These are phyloP conservation scores for Escovopsis sp. DNA, from an alignment of 2,329 filamentous ascomycete species.

Conservation along the genomic window DNA sequence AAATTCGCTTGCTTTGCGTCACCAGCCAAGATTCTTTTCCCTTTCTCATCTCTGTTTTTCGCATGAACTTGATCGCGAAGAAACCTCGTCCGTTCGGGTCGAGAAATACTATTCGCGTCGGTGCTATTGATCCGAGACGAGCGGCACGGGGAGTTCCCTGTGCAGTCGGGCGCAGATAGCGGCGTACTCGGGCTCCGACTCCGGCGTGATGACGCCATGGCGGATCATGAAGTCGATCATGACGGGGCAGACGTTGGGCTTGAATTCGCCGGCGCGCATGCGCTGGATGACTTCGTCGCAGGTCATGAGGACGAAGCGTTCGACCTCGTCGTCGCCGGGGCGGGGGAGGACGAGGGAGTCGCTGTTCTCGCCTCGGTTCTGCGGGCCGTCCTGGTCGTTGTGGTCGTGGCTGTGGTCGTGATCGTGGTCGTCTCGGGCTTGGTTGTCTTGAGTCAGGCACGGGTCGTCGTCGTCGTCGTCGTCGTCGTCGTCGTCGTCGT, in stretches of 20 bases:
- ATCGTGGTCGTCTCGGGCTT: too few species aligned
- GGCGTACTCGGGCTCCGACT: slow-evolving; percentile 57
- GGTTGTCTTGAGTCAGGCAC: too few species aligned
- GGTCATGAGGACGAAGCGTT: slow-evolving; percentile 54
- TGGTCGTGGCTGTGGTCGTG: too few species aligned
- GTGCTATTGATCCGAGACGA: too few species aligned
- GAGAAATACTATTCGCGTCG: too few species aligned
- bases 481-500: too few species aligned
- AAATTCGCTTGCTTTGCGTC: slow-evolving; percentile 3
- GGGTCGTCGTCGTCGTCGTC: too few species aligned
- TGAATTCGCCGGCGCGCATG: slow-evolving; percentile 57
- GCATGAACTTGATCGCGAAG: too few species aligned
- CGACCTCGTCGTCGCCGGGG: slow-evolving; percentile 65
- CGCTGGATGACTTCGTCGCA: slow-evolving; percentile 43
- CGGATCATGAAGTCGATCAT: slow-evolving; percentile 71
- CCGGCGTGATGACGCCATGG: slow-evolving; percentile 56
- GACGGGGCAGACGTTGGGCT: slow-evolving; percentile 67
- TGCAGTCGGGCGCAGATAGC: slow-evolving; percentile 42
- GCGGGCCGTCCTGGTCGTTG: too few species aligned
- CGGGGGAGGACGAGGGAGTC: slow-evolving; percentile 38
- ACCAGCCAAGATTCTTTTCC: neutral
- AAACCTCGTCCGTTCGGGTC: too few species aligned
- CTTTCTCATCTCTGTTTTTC: too few species aligned
- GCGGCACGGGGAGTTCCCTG: slow-evolving; percentile 27
- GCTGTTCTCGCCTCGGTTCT: too few species aligned